Evolutionary conservation across 768 basidiomycete species (phyloP).

Genomic region (Psilocybe azurescens): DNA sequence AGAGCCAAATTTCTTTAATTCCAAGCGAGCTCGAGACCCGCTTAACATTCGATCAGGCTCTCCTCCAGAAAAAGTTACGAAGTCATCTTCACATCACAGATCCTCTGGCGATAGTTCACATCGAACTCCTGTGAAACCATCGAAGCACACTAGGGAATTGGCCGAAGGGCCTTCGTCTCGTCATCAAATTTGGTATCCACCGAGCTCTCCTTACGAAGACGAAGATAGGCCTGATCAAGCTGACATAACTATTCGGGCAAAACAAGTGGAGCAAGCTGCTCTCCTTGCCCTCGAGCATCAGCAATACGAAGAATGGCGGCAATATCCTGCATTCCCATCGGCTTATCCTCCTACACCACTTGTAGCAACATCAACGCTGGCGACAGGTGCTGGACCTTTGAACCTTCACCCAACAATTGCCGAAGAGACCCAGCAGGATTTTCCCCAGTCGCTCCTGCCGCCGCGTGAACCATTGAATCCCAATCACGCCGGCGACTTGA

Average conservation of each 20-base stretch:
- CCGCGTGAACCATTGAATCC: slow-evolving; percentile 63
- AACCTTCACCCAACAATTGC: slow-evolving; percentile 37
- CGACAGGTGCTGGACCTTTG: slow-evolving; percentile 19
- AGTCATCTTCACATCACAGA: slow-evolving; percentile 2
- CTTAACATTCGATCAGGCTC: neutral
- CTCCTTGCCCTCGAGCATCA: slow-evolving; percentile 29
- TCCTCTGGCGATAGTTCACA: neutral
- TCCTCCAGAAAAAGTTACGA: slow-evolving; percentile 7
- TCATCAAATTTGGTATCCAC: slow-evolving; percentile 67
- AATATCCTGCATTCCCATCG: slow-evolving; percentile 77
- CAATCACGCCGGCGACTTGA: slow-evolving; percentile 63
- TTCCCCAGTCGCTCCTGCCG: slow-evolving; percentile 72
- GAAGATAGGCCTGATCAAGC: slow-evolving; percentile 33
- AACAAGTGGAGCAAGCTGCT: slow-evolving; percentile 12
- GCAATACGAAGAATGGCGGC: slow-evolving; percentile 68
- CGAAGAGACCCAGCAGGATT: slow-evolving; percentile 59
- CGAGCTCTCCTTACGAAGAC: slow-evolving; percentile 48
- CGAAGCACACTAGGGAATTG: neutral
- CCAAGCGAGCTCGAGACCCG: neutral
- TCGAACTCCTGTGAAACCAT: neutral
- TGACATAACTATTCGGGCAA: slow-evolving; percentile 16
- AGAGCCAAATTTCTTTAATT: slow-evolving; percentile 18
- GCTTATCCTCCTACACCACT: slow-evolving; percentile 78
- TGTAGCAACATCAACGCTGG: slow-evolving; percentile 36
- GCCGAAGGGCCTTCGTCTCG: slow-evolving; percentile 5